Conservation (phyloP, 106 monocot species). For the Phalaenopsis aphrodite region DNA sequence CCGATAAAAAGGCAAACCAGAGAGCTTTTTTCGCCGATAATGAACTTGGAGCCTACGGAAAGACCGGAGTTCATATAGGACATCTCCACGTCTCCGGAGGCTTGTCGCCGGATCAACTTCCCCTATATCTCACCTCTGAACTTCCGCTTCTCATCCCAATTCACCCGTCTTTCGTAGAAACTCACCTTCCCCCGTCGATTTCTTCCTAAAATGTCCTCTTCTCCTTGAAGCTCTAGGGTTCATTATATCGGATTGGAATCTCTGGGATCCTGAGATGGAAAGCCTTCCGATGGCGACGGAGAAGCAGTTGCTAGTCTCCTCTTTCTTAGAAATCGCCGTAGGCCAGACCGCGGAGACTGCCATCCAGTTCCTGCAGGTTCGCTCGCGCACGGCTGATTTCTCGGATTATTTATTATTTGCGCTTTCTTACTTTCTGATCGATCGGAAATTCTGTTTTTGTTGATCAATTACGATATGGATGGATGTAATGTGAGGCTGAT, state of each 20-base stretch:
- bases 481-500: background rate
- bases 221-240: background rate
- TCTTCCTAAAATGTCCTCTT: background rate
- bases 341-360: constrained; percentile 70
- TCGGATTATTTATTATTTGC: background rate
- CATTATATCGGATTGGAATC: background rate
- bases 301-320: constrained; percentile 50
- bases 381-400: background rate
- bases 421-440: background rate
- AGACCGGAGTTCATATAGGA: no score
- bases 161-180: background rate
- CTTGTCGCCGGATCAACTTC: background rate
- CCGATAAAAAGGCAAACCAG: background rate
- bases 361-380: constrained; percentile 76
- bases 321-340: constrained; percentile 84
- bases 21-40: background rate
- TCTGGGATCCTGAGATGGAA: constrained; percentile 21
- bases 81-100: background rate
- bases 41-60: no score
- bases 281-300: constrained; percentile 29
- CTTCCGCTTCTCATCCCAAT: background rate
- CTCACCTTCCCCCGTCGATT: background rate
- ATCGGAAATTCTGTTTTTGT: background rate
- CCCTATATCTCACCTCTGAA: background rate
- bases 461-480: background rate